Conservation (phyloP, 106 monocot genomes). For the Gastrodia elata region DNA sequence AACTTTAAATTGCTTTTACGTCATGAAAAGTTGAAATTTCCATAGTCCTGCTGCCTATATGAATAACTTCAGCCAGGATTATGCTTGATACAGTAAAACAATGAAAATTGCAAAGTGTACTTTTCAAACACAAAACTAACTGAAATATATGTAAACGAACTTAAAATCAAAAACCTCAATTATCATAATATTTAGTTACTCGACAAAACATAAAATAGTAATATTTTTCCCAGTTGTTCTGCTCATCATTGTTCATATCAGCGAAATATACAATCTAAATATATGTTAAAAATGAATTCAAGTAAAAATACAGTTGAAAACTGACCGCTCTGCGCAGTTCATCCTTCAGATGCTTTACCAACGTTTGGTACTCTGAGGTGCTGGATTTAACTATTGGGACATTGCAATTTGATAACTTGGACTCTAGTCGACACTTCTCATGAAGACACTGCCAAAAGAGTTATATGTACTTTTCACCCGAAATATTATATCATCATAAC, state of each 20-base stretch:
- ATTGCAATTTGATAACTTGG: constrained; percentile 2
- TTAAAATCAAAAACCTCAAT: not conserved
- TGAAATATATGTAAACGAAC: not conserved
- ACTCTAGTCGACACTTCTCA: constrained; percentile 4
- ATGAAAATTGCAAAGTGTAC: not conserved
- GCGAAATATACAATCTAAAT: not conserved
- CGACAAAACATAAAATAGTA: not conserved
- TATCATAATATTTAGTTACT: not conserved
- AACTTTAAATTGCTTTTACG: not conserved
- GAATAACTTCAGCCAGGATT: not conserved
- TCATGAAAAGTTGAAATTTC: not conserved
- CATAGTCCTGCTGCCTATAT: not conserved
- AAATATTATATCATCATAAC: not conserved
- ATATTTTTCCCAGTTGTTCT: not conserved
- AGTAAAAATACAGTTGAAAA: not conserved
- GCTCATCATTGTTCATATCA: not conserved
- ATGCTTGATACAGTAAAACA: not conserved
- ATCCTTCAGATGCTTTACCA: constrained; percentile 9
- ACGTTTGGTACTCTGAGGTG: not conserved
- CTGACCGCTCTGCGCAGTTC: not conserved
- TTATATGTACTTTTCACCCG: not conserved
- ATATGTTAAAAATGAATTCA: not conserved
- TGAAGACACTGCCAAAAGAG: not conserved
- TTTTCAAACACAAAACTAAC: not conserved
- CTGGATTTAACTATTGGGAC: not conserved